Conservation (phyloP, 805 yeast genomes). For the Candida andamanensis region DNA sequence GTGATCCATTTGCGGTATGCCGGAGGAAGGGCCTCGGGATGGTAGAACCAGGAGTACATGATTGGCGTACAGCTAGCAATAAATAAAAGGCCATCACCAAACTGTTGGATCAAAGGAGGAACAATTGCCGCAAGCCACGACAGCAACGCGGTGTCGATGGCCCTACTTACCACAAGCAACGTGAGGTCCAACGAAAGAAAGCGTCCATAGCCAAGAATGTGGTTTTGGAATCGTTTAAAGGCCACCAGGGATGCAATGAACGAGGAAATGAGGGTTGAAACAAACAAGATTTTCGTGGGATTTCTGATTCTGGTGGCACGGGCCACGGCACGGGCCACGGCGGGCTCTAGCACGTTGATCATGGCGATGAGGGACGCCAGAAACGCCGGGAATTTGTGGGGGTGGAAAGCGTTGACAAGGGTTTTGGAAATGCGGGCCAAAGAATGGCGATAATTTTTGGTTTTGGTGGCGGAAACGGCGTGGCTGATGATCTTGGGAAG, state of each 20-base stretch:
- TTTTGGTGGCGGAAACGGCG: conserved; percentile 12
- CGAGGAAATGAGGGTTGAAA: conserved; percentile 23
- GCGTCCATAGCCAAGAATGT: conserved; percentile 23
- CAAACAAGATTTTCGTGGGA: conserved; percentile 10
- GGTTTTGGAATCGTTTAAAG: conserved; percentile 30
- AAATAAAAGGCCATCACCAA: conserved; percentile 26
- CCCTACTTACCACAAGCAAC: conserved; percentile 30
- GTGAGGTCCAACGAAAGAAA: conserved; percentile 33
- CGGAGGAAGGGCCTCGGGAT: conserved; percentile 38
- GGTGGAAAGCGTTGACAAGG: conserved; percentile 22
- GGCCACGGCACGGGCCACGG: conserved; percentile 11
- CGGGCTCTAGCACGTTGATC: conserved; percentile 26
- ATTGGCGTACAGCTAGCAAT: conserved; percentile 25
- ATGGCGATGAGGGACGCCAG: conserved; percentile 28
- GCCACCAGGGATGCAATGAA: conserved; percentile 22
- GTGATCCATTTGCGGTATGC: conserved; percentile 46
- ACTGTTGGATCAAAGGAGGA: conserved; percentile 14
- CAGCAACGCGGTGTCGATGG: conserved; percentile 27
- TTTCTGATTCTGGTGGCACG: neutral
- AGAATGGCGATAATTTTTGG: conserved; percentile 12
- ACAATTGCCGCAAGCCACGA: conserved; percentile 19
- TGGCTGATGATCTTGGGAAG: conserved; percentile 23
- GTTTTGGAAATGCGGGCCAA: conserved; percentile 15
- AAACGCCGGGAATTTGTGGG: conserved; percentile 30
- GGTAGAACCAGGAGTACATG: conserved; percentile 35